Percentiles rank a stretch among this genome's conserved stretches.
phyloP scores from a whole-genome alignment of 2,329 filamentous ascomycete genomes.

The Calonectria leucothoes region DNA sequence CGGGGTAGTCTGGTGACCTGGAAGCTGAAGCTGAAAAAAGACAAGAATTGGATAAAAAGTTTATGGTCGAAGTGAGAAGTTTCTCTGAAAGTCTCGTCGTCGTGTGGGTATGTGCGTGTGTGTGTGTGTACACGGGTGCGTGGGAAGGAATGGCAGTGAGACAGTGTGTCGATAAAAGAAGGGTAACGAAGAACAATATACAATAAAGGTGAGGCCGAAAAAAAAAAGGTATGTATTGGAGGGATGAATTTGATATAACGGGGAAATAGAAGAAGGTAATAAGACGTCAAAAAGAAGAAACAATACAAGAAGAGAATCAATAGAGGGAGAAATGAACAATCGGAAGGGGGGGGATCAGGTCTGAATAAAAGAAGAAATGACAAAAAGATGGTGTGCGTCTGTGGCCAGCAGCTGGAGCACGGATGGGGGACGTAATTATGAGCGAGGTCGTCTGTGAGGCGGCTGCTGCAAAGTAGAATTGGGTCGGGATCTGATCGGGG shows the following conservation, averaged over 20 bases:
- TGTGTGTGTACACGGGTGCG: background rate
- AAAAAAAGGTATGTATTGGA: background rate
- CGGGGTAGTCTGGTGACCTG: background rate
- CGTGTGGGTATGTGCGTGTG: background rate
- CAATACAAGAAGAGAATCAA: background rate
- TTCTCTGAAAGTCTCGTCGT: background rate
- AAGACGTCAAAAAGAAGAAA: background rate
- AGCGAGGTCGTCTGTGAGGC: slow-evolving; percentile 18
- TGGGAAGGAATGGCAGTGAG: slow-evolving; percentile 23
- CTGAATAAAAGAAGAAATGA: background rate
- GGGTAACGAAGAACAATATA: slow-evolving; percentile 26
- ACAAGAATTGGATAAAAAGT: background rate
- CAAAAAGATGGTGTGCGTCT: background rate
- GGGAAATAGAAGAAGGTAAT: background rate
- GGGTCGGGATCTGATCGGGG: slow-evolving; percentile 33
- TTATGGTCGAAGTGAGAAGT: background rate
- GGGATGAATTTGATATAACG: background rate
- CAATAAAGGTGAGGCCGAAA: slow-evolving; percentile 5
- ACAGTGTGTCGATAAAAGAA: slow-evolving; percentile 33
- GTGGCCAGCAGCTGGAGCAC: background rate
- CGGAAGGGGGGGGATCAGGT: background rate
- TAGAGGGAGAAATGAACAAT: background rate
- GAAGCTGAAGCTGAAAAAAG: background rate
- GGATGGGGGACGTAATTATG: slow-evolving; percentile 12
- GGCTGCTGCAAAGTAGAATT: slow-evolving; percentile 32